Evolutionary conservation across 208 protist genomes (phyloP).

Genomic region (Crithidia acanthocephali): DNA sequence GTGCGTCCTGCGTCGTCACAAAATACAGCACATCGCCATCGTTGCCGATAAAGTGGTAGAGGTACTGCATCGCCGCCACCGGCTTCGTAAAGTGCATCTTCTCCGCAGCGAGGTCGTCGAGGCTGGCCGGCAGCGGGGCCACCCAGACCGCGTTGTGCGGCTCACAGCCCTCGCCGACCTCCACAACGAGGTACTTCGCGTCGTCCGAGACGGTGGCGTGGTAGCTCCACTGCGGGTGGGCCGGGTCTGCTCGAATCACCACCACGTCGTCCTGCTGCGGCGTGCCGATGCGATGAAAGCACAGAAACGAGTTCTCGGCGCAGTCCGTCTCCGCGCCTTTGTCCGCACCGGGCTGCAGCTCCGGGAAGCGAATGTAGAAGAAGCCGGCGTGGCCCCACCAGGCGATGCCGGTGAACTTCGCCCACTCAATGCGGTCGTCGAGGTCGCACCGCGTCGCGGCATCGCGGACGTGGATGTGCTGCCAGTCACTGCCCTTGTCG

Average conservation of each 20-base stretch:
- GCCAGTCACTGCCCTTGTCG: constrained; percentile 93
- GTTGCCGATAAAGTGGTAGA: constrained; percentile 92
- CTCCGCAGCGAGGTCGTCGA: constrained; percentile 29
- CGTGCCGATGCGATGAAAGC: constrained; percentile 88
- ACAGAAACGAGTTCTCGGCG: constrained; percentile 78
- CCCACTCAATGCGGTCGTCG: constrained; percentile 81
- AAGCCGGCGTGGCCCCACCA: constrained; percentile 91
- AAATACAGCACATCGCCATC: constrained; percentile 86
- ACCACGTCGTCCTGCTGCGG: constrained; percentile 79
- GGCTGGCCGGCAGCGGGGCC: constrained; percentile 46
- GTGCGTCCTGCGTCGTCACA: constrained; percentile 86
- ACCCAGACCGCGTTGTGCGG: constrained; percentile 86
- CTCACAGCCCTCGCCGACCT: constrained; percentile 70
- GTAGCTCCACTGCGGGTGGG: constrained; percentile 76
- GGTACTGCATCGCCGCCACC: constrained; percentile 79
- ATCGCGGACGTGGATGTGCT: constrained; percentile 73
- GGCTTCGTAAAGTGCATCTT: constrained; percentile 66
- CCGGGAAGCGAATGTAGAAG: constrained; percentile 92
- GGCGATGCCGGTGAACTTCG: constrained; percentile 88
- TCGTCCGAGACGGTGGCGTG: constrained; percentile 76
- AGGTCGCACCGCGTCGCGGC: constrained; percentile 56
- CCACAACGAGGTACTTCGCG: constrained; percentile 75
- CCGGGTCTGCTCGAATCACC: constrained; percentile 55
- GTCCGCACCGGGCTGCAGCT: constrained; percentile 54
- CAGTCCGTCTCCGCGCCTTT: constrained; percentile 88